Percentiles rank a stretch among this genome's conserved stretches.
phyloP scores from a whole-genome alignment of 495 filamentous ascomycete species.

The Penicillium bialowiezense region DNA sequence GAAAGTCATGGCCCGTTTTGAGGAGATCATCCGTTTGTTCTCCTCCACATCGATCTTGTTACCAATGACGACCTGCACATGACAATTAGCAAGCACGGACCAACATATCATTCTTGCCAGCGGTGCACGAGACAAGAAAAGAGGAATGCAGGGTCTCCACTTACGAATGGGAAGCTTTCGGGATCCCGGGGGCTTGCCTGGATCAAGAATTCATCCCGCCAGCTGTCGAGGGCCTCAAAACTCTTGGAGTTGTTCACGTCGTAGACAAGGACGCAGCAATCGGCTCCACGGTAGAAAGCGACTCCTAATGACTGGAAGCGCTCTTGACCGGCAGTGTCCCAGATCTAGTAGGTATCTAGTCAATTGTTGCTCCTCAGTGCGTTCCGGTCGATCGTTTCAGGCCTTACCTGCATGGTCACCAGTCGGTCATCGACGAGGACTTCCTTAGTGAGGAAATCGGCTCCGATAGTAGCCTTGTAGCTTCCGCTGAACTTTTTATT shows the following conservation, averaged over 20 bases:
- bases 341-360: conserved; percentile 63
- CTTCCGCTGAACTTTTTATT: conserved; percentile 99
- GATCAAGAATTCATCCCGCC: conserved; percentile 97
- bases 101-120: background rate
- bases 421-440: conserved; percentile 95
- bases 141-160: conserved; percentile 22
- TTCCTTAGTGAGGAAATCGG: conserved; percentile 98
- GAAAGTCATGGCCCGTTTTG: conserved; percentile 93
- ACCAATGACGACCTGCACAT: conserved; percentile 75
- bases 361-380: conserved; percentile 6
- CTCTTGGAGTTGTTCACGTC: conserved; percentile 99
- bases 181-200: conserved; percentile 95
- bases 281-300: conserved; percentile 95
- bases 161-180: conserved; percentile 95
- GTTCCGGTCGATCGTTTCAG: background rate
- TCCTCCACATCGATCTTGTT: conserved; percentile 99
- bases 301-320: conserved; percentile 97
- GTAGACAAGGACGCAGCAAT: conserved; percentile 98
- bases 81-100: conserved; percentile 6
- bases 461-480: conserved; percentile 99
- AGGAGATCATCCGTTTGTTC: conserved; percentile 93
- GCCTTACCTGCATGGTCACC: conserved; percentile 93
- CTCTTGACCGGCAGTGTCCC: conserved; percentile 98
- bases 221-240: conserved; percentile 97
- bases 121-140: background rate